Conservation (phyloP, 2,329 filamentous ascomycete species). For the Aspergillus piperis region DNA sequence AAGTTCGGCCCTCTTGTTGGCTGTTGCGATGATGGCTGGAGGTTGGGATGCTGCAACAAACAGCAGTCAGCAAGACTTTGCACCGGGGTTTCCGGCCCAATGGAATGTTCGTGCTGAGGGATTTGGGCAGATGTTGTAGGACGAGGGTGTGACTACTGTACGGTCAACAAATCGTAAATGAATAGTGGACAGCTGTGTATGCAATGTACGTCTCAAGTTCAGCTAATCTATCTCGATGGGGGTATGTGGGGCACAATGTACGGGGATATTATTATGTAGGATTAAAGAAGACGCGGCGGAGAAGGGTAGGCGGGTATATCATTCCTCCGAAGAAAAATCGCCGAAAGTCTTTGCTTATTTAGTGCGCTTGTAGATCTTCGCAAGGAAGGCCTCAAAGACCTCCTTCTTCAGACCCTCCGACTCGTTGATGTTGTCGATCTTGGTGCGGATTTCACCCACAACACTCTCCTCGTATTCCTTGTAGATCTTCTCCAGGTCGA, state of each 20-base stretch:
- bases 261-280: neutral
- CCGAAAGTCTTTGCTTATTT: conserved; percentile 66
- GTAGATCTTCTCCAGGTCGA: conserved; percentile 81
- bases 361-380: conserved; percentile 97
- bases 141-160: neutral
- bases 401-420: conserved; percentile 83
- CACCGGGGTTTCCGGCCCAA: neutral
- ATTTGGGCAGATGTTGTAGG: neutral
- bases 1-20: conserved; percentile 52
- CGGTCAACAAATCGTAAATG: neutral
- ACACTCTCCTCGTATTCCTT: conserved; percentile 85
- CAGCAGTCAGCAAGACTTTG: neutral
- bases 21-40: conserved; percentile 59
- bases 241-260: conserved; percentile 7
- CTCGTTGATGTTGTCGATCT: conserved; percentile 82
- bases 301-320: conserved; percentile 6
- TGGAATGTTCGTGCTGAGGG: neutral
- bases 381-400: conserved; percentile 85
- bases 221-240: conserved; percentile 10
- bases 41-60: conserved; percentile 51
- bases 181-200: neutral
- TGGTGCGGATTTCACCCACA: conserved; percentile 72
- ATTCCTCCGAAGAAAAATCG: conserved; percentile 1
- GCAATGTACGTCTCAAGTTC: neutral
- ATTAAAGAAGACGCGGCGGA: neutral